These are phyloP conservation scores for Canariomyces notabilis DNA, from an alignment of 2,329 filamentous ascomycete genomes.

Conservation along the genomic window DNA sequence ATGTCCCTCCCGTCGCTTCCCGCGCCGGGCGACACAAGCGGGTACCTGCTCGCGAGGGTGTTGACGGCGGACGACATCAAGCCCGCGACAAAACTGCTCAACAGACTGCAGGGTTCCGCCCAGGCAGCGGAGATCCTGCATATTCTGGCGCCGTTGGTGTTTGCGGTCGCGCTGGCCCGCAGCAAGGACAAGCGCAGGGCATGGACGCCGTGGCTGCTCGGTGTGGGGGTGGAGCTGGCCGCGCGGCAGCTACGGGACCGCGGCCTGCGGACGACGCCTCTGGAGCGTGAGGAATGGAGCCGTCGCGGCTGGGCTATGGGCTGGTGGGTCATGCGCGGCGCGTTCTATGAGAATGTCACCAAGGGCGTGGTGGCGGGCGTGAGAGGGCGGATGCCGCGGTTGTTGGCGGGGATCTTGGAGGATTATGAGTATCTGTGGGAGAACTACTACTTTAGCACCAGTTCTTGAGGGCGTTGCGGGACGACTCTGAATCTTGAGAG, in stretches of 20 bases:
- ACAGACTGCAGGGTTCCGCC: slow-evolving; percentile 66
- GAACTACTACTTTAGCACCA: slow-evolving; percentile 85
- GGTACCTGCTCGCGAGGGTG: slow-evolving; percentile 83
- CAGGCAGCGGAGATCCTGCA: slow-evolving; percentile 87
- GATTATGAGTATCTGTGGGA: slow-evolving; percentile 99
- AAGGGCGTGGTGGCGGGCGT: slow-evolving; percentile 69
- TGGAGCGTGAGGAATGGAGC: slow-evolving; percentile 86
- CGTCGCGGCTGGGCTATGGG: slow-evolving; percentile 85
- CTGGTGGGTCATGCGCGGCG: slow-evolving; percentile 97
- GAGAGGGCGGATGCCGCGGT: slow-evolving; percentile 69
- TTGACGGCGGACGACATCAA: slow-evolving; percentile 96
- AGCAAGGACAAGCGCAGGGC: slow-evolving; percentile 57
- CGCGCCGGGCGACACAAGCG: slow-evolving; percentile 73
- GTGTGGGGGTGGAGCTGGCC: slow-evolving; percentile 77
- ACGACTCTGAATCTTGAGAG: too few relatives aligned
- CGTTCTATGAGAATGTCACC: slow-evolving; percentile 90
- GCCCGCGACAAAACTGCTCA: slow-evolving; percentile 79
- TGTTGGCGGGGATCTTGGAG: slow-evolving; percentile 81
- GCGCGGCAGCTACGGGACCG: slow-evolving; percentile 77
- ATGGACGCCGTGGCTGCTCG: slow-evolving; percentile 90
- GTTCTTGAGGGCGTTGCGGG: slow-evolving; percentile 31
- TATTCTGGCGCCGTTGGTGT: slow-evolving; percentile 82
- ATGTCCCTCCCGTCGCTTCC: slow-evolving; percentile 80
- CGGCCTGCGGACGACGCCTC: slow-evolving; percentile 72
- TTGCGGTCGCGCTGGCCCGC: slow-evolving; percentile 75